Conservation (phyloP, 306 rosid genomes). For the Quercus aquifolioides region DNA sequence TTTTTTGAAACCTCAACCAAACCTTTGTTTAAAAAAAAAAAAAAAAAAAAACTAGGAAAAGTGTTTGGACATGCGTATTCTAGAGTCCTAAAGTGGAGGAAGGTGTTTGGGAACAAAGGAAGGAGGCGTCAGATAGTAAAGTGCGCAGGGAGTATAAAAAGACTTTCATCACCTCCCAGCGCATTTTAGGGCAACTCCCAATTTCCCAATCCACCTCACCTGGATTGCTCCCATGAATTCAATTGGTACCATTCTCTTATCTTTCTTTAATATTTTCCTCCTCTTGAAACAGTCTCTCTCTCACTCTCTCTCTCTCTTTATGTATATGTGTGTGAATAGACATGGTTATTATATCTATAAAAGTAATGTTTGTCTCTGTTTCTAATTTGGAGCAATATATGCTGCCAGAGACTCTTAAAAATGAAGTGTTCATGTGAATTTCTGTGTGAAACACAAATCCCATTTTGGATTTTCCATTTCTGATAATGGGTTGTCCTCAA, state of each 20-base stretch:
- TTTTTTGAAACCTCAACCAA: not conserved
- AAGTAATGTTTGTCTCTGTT: not conserved
- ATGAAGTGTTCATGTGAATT: not conserved
- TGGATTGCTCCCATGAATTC: not conserved
- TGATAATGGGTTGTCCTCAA: not conserved
- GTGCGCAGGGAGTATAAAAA: not conserved
- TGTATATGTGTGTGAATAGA: no score
- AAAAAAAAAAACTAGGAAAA: not conserved
- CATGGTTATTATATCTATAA: not conserved
- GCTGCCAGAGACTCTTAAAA: not conserved
- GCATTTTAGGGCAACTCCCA: conserved; percentile 4
- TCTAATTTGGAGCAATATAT: not conserved
- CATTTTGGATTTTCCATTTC: not conserved
- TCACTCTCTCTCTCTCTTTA: not conserved
- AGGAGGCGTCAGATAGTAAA: conserved; percentile 7
- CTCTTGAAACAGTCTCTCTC: no score
- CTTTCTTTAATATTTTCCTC: no score
- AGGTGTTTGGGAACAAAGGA: not conserved
- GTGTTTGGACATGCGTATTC: not conserved
- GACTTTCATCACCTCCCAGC: not conserved
- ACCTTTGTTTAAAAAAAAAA: not conserved
- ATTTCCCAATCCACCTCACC: not conserved
- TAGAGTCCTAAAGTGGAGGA: not conserved
- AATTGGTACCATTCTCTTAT: not conserved
- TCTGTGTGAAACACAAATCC: not conserved